These are phyloP conservation scores for Apiotrichum sp. DNA, from an alignment of 1,284 basidiomycete species.

Conservation along the genomic window DNA sequence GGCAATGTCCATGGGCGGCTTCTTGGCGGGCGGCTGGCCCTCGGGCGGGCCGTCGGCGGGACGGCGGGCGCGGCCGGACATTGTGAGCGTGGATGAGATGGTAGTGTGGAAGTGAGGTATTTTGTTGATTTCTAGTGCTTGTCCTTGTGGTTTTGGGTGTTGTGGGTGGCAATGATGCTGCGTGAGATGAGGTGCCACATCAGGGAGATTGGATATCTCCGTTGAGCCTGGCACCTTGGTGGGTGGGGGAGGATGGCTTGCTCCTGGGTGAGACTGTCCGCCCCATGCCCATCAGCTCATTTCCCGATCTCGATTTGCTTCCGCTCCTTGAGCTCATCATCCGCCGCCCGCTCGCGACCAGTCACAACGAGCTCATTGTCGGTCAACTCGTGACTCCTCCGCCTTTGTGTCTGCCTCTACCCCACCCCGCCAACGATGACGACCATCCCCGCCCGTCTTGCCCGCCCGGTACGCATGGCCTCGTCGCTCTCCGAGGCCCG, in stretches of 20 bases:
- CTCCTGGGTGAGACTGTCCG: too few relatives aligned
- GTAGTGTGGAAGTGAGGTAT: too few relatives aligned
- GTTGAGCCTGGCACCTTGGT: background rate
- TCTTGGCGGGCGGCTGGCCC: constrained; percentile 20
- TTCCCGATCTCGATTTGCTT: background rate
- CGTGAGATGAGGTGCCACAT: background rate
- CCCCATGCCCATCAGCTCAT: background rate
- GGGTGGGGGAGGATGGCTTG: too few relatives aligned
- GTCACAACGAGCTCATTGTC: constrained; percentile 7
- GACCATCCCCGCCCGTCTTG: constrained; percentile 86
- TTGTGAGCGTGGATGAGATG: too few relatives aligned
- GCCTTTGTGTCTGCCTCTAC: constrained; percentile 11
- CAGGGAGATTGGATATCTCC: background rate
- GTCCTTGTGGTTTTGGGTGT: too few relatives aligned
- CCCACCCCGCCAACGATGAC: constrained; percentile 53
- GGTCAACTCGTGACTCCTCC: background rate
- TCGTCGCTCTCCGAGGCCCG: constrained; percentile 62
- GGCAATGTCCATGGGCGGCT: constrained; percentile 12
- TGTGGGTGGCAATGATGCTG: too few relatives aligned
- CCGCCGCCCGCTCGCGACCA: constrained; percentile 1
- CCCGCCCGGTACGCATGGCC: constrained; percentile 61
- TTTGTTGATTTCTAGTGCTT: too few relatives aligned
- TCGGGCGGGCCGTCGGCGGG: constrained; percentile 14
- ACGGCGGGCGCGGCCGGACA: constrained; percentile 6
- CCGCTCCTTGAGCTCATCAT: background rate